A percentile compares a stretch with the other conserved stretches of the same genome.
phyloP scores from a whole-genome alignment of 202 grass and related monocot genomes.

The Saccharum hybrid region DNA sequence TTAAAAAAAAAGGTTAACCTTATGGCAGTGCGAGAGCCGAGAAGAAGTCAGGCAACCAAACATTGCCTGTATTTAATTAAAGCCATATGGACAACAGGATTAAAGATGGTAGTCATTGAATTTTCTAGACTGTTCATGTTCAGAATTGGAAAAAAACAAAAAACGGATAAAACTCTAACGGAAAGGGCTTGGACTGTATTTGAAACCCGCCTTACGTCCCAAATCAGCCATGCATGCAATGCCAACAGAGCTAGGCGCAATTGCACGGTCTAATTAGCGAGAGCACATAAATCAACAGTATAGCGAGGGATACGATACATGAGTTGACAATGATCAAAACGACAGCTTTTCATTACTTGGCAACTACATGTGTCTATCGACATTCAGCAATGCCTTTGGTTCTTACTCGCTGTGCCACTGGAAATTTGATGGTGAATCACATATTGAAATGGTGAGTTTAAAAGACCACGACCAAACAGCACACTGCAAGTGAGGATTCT shows the following conservation, averaged over 20 bases:
- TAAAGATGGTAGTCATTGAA: not conserved
- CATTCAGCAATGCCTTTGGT: not conserved
- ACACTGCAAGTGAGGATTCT: not conserved
- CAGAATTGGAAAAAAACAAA: not conserved
- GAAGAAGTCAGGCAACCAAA: not conserved
- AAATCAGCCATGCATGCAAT: not conserved
- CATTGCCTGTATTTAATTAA: not conserved
- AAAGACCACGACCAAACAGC: not conserved
- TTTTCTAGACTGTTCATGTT: not conserved
- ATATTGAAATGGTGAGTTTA: not conserved
- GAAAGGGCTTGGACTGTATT: not conserved
- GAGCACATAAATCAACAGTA: not conserved
- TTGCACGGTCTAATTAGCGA: not conserved
- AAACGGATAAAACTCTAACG: not conserved
- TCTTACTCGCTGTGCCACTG: not conserved
- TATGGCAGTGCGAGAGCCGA: not conserved
- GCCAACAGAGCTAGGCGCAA: not conserved
- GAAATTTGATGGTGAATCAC: not conserved
- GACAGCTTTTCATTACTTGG: not conserved
- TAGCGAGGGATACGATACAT: too few relatives aligned
- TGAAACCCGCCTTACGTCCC: too few relatives aligned
- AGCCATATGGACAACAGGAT: not conserved
- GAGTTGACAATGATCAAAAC: too few relatives aligned
- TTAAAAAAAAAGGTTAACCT: constrained; percentile 7
- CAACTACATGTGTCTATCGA: not conserved